phyloP scores from a whole-genome alignment of 1,284 basidiomycete species.

The Ganoderma sinense region DNA sequence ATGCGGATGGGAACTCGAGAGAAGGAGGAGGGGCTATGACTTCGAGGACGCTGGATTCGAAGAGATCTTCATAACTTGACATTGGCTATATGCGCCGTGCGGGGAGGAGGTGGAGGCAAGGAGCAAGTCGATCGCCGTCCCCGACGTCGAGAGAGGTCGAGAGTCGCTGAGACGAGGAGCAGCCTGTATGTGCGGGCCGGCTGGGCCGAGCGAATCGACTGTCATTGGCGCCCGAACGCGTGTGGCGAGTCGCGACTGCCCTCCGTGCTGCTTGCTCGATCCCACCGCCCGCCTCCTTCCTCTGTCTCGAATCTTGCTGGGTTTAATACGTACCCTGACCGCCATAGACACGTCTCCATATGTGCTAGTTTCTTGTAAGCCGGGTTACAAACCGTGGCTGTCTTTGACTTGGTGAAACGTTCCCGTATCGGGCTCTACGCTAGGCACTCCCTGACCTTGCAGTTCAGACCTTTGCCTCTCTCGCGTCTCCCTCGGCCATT shows the following conservation, averaged over 20 bases:
- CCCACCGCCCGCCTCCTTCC: no score
- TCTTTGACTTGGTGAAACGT: not conserved
- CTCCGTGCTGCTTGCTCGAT: no score
- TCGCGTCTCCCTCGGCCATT: not conserved
- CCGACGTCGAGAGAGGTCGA: no score
- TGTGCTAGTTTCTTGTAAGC: no score
- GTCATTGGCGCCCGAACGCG: no score
- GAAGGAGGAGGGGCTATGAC: constrained; percentile 73
- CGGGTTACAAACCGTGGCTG: not conserved
- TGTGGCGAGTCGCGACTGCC: no score
- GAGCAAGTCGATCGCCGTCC: not conserved
- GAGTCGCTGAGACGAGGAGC: no score
- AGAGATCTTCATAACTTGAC: constrained; percentile 65
- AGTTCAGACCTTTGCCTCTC: not conserved
- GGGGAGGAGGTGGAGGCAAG: not conserved
- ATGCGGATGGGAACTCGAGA: constrained; percentile 61
- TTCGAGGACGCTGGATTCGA: constrained; percentile 67
- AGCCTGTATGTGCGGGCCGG: no score
- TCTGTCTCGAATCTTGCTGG: no score
- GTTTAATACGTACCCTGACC: no score
- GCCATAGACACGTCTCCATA: no score
- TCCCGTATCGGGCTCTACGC: not conserved
- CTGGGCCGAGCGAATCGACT: no score
- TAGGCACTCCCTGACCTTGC: not conserved
- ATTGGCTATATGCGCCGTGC: constrained; percentile 16